Evolutionary conservation across 176 grass and related monocot genomes (phyloP).

Genomic region (Tillandsia fasciculata): DNA sequence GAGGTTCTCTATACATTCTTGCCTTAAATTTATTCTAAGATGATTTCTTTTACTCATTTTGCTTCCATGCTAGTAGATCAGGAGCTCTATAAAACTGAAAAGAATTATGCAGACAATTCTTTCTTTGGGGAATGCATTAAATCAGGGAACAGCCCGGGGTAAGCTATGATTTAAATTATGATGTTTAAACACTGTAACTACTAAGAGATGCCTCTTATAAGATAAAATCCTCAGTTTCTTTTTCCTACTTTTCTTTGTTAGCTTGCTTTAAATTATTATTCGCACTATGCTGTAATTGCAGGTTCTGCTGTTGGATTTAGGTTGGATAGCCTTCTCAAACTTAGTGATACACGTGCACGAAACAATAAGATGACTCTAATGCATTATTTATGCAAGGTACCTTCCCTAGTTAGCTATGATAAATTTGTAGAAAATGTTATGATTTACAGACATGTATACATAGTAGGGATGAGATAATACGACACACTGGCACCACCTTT

Average conservation of each 20-base stretch:
- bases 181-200: neutral
- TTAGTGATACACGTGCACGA: constrained; percentile 85
- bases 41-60: constrained; percentile 12
- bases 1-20: constrained; percentile 10
- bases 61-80: constrained; percentile 53
- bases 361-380: constrained; percentile 99
- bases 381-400: constrained; percentile 98
- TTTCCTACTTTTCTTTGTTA: neutral
- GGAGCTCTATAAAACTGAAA: constrained; percentile 87
- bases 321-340: constrained; percentile 96
- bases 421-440: too few species aligned
- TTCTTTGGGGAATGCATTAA: constrained; percentile 97
- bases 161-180: constrained; percentile 29
- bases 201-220: neutral
- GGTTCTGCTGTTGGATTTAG: constrained; percentile 99
- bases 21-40: constrained; percentile 17
- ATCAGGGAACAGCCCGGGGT: constrained; percentile 99
- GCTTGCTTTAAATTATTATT: neutral
- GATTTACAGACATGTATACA: too few species aligned
- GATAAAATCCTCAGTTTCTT: neutral
- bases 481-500: too few species aligned
- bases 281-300: constrained; percentile 20
- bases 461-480: too few species aligned
- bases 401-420: constrained; percentile 6
- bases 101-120: constrained; percentile 99